Base-by-base conservation (phyloP, 306 rosid species). In the Cucurbita ficifolia region DNA sequence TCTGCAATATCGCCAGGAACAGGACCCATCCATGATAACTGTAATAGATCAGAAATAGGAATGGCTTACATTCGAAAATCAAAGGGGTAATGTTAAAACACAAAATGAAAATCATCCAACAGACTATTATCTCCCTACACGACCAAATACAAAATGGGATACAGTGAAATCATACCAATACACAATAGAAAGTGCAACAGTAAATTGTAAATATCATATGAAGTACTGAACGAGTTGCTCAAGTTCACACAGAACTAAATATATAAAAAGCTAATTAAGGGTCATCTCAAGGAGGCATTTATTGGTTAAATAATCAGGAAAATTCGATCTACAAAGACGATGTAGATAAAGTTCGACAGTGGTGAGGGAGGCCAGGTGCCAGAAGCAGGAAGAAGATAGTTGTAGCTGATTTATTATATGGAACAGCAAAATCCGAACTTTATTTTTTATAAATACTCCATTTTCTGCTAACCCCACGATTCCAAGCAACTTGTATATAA, bases 1-100 rank as follows among this genome's bases (percentile, higher is more conserved):
- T 91, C 99, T 11, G 99, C 96, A 80, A 94, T 89, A 77, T 94
- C 99, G 40, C 99, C 99, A 0, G 97, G 99, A 82, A 94, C 81
- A 19, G 99, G 97, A 76, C 99, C 97, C 46, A 86, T 39, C 91
- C 90, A 83, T 33, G 81, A 86, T 48, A 82, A 81, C 80, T 82
- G 81, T 14, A 87, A 75, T 36, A 77, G 79, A 65, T 78, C 86
- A 72, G 78, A 73, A 77, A 77, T 81, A 65, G 83, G 76, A 65
- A 76, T 54, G 83, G 49, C 82, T 85, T 83, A 87, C 77, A 77
- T 49, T 64, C 61, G 83, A 84, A 72, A 63, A 40, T 73, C 68
- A 50, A 71, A 9, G 18, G 24, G 33, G 38, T 77, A 79, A 55
- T 83, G 52, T 40, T 63, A 80, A 70, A 73, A 74, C 59, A 56